A percentile compares a stretch with the other conserved stretches of the same genome.
Conservation (phyloP, 1,284 basidiomycete genomes). For the Cutaneotrichosporon cutaneum region DNA sequence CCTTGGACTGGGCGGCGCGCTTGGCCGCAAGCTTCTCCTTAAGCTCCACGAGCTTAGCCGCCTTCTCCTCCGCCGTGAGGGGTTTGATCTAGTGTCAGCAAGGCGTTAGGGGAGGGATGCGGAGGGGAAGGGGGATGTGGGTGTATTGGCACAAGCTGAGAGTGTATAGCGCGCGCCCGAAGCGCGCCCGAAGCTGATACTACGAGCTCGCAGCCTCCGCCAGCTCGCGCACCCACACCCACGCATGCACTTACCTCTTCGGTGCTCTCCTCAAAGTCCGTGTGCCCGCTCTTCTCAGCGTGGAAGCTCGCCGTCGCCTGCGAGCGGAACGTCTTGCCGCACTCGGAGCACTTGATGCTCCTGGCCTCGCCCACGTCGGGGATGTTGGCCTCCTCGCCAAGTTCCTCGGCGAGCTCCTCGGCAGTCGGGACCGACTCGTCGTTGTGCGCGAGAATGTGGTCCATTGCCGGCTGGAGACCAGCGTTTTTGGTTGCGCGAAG, state of each 20-base stretch:
- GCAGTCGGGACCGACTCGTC: constrained; percentile 65
- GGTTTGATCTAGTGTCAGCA: constrained; percentile 57
- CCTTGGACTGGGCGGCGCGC: constrained; percentile 63
- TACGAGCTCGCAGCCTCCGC: too few species aligned
- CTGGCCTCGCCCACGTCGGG: constrained; percentile 22
- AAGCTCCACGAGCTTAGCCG: constrained; percentile 74
- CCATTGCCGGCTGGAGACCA: constrained; percentile 83
- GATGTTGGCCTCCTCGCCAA: constrained; percentile 32
- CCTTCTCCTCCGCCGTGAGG: constrained; percentile 91
- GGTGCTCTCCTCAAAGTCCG: constrained; percentile 90
- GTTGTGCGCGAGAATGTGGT: constrained; percentile 76
- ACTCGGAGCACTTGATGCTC: constrained; percentile 57
- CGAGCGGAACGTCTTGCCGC: constrained; percentile 83
- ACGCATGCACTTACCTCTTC: constrained; percentile 75
- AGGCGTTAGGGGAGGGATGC: neutral
- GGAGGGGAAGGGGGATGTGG: neutral
- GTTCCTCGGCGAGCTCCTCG: constrained; percentile 55
- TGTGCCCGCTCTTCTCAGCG: constrained; percentile 91
- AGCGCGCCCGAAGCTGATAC: neutral
- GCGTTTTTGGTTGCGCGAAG: constrained; percentile 72
- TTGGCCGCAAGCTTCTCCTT: constrained; percentile 74
- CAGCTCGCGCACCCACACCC: neutral
- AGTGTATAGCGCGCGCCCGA: too few species aligned
- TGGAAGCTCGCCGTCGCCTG: constrained; percentile 88
- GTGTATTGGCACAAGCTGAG: too few species aligned